Conservation (phyloP, 2,329 filamentous ascomycete genomes). For the Huntiella moniliformis region DNA sequence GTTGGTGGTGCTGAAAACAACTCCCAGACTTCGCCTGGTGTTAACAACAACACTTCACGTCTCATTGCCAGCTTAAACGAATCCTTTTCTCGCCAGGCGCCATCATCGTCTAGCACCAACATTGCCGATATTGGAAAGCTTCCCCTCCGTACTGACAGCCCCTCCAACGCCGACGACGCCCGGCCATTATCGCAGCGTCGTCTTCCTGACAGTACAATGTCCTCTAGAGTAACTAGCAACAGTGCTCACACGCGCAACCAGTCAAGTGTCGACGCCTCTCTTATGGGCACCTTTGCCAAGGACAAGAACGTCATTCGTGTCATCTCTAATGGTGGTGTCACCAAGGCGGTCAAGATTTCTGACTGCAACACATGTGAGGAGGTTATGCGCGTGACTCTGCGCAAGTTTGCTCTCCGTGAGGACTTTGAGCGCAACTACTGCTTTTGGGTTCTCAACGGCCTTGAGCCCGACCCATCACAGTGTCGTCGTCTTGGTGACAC, state of each 20-base stretch:
- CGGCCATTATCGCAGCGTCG: slow-evolving; percentile 20
- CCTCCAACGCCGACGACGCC: slow-evolving; percentile 41
- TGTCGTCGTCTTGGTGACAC: slow-evolving; percentile 70
- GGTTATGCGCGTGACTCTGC: slow-evolving; percentile 72
- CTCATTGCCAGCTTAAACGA: slow-evolving; percentile 26
- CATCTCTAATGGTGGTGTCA: slow-evolving; percentile 78
- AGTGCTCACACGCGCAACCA: slow-evolving; percentile 54
- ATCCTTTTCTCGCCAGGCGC: slow-evolving; percentile 42
- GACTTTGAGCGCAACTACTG: slow-evolving; percentile 90
- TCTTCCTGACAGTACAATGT: slow-evolving; percentile 33
- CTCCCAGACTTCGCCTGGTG: slow-evolving; percentile 40
- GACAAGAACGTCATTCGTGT: slow-evolving; percentile 83
- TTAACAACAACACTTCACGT: slow-evolving; percentile 41
- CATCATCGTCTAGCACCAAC: slow-evolving; percentile 17
- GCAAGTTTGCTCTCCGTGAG: slow-evolving; percentile 74
- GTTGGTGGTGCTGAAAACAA: slow-evolving; percentile 64
- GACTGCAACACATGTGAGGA: slow-evolving; percentile 84
- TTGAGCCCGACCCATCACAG: slow-evolving; percentile 63
- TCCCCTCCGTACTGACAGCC: slow-evolving; percentile 52
- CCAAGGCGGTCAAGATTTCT: slow-evolving; percentile 84
- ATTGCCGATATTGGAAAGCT: slow-evolving; percentile 25
- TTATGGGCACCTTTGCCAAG: slow-evolving; percentile 68
- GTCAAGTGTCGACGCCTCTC: slow-evolving; percentile 67
- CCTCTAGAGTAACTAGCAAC: slow-evolving; percentile 1
- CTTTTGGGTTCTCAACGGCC: slow-evolving; percentile 79